A percentile compares a stretch with the other conserved stretches of the same genome.
These are phyloP conservation scores for Juncus inflexus DNA, from an alignment of 176 grass and related monocot species.

Conservation along the genomic window DNA sequence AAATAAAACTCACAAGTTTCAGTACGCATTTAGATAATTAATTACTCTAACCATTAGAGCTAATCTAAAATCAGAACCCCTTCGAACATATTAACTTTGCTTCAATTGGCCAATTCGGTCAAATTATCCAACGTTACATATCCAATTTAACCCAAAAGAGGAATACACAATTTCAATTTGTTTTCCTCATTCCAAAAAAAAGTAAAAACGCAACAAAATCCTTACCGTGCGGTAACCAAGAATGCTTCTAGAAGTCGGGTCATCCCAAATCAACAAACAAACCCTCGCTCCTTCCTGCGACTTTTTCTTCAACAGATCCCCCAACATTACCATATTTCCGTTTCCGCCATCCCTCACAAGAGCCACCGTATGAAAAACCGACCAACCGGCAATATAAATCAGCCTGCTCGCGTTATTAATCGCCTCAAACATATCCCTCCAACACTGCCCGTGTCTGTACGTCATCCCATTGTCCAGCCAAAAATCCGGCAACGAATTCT, in stretches of 20 bases:
- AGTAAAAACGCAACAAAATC: too few relatives aligned
- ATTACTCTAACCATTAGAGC: not conserved
- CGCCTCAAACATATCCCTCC: slow-evolving; percentile 76
- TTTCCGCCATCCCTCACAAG: slow-evolving; percentile 42
- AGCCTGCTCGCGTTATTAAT: slow-evolving; percentile 51
- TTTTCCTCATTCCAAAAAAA: not conserved
- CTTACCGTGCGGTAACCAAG: slow-evolving; percentile 57
- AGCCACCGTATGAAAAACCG: slow-evolving; percentile 70
- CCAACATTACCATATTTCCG: slow-evolving; percentile 33
- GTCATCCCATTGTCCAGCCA: slow-evolving; percentile 34
- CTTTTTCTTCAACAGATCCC: slow-evolving; percentile 69
- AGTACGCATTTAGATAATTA: not conserved
- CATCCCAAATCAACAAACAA: slow-evolving; percentile 78
- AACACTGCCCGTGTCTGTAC: slow-evolving; percentile 64
- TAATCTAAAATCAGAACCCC: too few relatives aligned
- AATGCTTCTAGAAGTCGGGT: slow-evolving; percentile 70
- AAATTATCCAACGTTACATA: too few relatives aligned
- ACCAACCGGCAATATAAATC: slow-evolving; percentile 83
- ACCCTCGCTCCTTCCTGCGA: slow-evolving; percentile 74
- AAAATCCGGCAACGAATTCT: slow-evolving; percentile 46
- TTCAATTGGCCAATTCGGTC: too few relatives aligned
- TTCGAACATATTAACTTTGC: too few relatives aligned
- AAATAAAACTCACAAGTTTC: not conserved
- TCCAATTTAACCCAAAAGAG: not conserved
- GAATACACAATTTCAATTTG: not conserved